Evolutionary conservation across 2,329 filamentous ascomycete species (phyloP), one percentile per base, ranked within the genome.

Genomic region (Phialocephala sp.): DNA sequence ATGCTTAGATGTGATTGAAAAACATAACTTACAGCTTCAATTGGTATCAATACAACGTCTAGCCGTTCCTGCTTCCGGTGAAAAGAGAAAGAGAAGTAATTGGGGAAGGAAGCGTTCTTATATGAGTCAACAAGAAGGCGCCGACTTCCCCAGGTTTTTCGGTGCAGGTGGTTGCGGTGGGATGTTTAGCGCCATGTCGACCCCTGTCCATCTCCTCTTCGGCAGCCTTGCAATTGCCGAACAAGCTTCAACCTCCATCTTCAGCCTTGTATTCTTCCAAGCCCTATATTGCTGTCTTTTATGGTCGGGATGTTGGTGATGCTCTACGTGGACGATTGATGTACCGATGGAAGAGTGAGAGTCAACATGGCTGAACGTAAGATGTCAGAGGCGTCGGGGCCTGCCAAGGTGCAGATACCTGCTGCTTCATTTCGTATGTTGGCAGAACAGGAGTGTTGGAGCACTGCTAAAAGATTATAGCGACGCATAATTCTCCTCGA

Each of bases 401-500:
- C 79, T 69, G 74, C 78, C 6, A 74, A 72, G 61, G 32, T 65
- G 32, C 69, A 67, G 22, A 72, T 70, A 27, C 75, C 74, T 15
- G 56, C 63, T 59, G 69, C 70, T 24, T 73, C 73, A 41, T 76
- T 76, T 59, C 75, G 74, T 76, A 68, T 11, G 68, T 11, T 43
- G 14, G 20, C 20, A 36, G 47, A 36, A 36, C 43, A 18, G 35
- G 14, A 37, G 45, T 35, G 15, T 8, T 35, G 15, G 41, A 43
- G 11, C 56, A 36, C n/a, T 57, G 35, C 68, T 74, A 54, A 73
- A 58, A 22, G 18, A 35, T 18, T 24, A 32, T 57, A 76, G 75
- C 87, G 68, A 89, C 86, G 24, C 87, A 89, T 77, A 89, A 89
- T 75, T 89, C 87, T 37, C 93, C 94, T 59, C 90, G 94, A 74